A percentile compares a stretch with the other conserved stretches of the same genome.
Conservation (phyloP, 768 basidiomycete genomes). For the Nidula microcarpa region DNA sequence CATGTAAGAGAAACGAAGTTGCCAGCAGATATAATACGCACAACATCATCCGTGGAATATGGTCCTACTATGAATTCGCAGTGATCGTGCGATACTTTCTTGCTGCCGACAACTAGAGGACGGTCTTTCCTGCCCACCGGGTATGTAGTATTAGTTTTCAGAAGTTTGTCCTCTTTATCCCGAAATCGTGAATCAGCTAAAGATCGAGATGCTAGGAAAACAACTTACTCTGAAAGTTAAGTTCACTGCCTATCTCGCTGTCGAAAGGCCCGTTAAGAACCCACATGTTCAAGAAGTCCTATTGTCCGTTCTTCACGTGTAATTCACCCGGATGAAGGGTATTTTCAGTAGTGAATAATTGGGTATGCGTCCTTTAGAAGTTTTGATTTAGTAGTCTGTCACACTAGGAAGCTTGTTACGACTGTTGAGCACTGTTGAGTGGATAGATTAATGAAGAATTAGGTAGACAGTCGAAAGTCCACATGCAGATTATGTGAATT, state of each 20-base stretch:
- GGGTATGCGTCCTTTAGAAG: too few species aligned
- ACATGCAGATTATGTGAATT: too few species aligned
- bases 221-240: constrained; percentile 35
- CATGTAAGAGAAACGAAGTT: not conserved
- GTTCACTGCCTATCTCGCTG: constrained; percentile 26
- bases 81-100: constrained; percentile 64
- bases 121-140: constrained; percentile 54
- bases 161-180: constrained; percentile 41
- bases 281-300: constrained; percentile 39
- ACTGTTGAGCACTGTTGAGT: too few species aligned
- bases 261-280: constrained; percentile 53
- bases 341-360: too few species aligned
- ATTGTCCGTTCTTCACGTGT: too few species aligned
- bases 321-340: too few species aligned
- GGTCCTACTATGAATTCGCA: constrained; percentile 53
- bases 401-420: too few species aligned
- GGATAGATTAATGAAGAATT: too few species aligned
- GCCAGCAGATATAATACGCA: constrained; percentile 27
- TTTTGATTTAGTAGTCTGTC: too few species aligned
- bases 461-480: too few species aligned
- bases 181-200: not conserved
- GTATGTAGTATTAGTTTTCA: constrained; percentile 58
- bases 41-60: constrained; percentile 50
- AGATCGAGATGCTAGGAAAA: not conserved
- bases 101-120: constrained; percentile 49